A percentile compares a stretch with the other conserved stretches of the same genome.
Evolutionary conservation across 2,329 filamentous ascomycete species (phyloP).

Genomic region (Beauveria australis): DNA sequence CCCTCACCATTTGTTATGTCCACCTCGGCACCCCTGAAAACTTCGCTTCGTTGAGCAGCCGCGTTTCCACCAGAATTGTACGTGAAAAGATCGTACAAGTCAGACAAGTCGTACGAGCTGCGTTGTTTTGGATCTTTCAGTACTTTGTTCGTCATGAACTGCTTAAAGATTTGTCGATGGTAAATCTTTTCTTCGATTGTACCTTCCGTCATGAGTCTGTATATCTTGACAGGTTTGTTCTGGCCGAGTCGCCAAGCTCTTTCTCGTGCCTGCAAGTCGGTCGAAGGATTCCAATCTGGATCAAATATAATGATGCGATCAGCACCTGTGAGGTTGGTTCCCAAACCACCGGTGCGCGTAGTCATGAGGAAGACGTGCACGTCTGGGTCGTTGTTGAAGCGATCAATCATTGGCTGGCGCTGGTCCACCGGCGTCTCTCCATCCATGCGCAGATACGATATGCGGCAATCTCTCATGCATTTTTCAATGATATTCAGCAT

Average conservation of each 20-base stretch:
- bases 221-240: slow-evolving; percentile 91
- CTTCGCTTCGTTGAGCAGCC: slow-evolving; percentile 68
- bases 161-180: slow-evolving; percentile 96
- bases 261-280: slow-evolving; percentile 89
- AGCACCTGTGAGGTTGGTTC: slow-evolving; percentile 89
- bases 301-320: slow-evolving; percentile 97
- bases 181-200: slow-evolving; percentile 99
- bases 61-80: slow-evolving; percentile 44
- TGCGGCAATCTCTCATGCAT: slow-evolving; percentile 61
- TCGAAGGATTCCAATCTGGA: slow-evolving; percentile 97
- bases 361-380: slow-evolving; percentile 88
- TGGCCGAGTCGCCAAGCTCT: slow-evolving; percentile 93
- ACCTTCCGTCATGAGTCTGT: slow-evolving; percentile 93
- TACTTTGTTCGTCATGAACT: slow-evolving; percentile 95
- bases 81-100: slow-evolving; percentile 86
- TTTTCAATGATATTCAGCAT: slow-evolving; percentile 93
- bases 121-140: slow-evolving; percentile 89
- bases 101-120: slow-evolving; percentile 80
- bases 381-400: slow-evolving; percentile 75
- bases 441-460: slow-evolving; percentile 86
- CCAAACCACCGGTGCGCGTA: slow-evolving; percentile 89
- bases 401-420: slow-evolving; percentile 83
- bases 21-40: slow-evolving; percentile 85
- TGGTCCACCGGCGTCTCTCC: slow-evolving; percentile 81
- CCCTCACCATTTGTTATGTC: slow-evolving; percentile 17